Percentiles rank a stretch among this genome's conserved stretches.
These are phyloP conservation scores for Smallanthus sonchifolius DNA, from an alignment of 129 eudicot genomes.

Conservation along the genomic window DNA sequence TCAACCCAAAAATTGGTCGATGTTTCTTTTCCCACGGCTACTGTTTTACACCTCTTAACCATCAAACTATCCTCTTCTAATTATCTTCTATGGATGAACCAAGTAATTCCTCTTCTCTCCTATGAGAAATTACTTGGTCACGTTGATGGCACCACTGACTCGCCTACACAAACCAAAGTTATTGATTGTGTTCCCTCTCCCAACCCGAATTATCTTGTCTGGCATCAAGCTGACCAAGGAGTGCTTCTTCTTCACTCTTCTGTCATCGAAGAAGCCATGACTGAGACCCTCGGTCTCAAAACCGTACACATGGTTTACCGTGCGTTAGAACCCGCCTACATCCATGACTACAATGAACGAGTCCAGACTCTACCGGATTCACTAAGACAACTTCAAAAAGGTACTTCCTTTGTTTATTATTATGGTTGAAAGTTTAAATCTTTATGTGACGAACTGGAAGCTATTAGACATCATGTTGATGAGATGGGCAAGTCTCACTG, in stretches of 20 bases:
- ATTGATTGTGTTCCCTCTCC: too few relatives aligned
- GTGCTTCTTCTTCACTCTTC: background rate
- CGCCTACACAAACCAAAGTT: too few relatives aligned
- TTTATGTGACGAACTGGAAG: background rate
- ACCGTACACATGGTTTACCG: background rate
- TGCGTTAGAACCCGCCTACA: background rate
- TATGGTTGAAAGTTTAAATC: background rate
- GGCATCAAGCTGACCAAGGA: background rate
- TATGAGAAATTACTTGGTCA: too few relatives aligned
- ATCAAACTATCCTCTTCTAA: too few relatives aligned
- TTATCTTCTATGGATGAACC: too few relatives aligned
- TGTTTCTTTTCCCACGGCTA: too few relatives aligned
- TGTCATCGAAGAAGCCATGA: background rate
- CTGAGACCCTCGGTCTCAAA: background rate
- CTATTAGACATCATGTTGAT: background rate
- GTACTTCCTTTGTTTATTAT: background rate
- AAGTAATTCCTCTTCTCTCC: too few relatives aligned
- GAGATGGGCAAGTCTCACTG: background rate
- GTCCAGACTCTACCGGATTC: too few relatives aligned
- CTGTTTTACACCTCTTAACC: too few relatives aligned
- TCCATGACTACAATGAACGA: background rate
- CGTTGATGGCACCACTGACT: too few relatives aligned
- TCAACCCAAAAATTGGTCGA: too few relatives aligned
- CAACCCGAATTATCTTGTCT: too few relatives aligned
- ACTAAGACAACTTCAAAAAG: background rate